Evolutionary conservation across 176 grass and related monocot genomes (phyloP).

Genomic region (Cocos nucifera): DNA sequence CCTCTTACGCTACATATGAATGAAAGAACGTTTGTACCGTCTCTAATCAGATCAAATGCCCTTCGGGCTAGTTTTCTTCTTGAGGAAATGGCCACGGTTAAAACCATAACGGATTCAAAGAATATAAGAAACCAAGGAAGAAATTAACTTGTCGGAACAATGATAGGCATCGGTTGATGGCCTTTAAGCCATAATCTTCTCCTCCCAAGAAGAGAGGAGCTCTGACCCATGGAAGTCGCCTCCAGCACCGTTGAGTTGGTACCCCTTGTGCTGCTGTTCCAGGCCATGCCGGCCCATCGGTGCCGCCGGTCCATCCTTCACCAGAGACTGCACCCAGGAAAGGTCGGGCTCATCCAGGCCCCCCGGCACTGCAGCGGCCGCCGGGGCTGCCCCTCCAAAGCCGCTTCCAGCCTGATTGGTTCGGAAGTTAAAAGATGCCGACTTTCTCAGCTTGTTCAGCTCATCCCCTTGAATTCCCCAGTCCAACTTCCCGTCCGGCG

Average conservation of each 20-base stretch:
- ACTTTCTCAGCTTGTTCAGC: slow-evolving; percentile 56
- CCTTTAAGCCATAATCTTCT: slow-evolving; percentile 57
- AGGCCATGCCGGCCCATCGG: slow-evolving; percentile 20
- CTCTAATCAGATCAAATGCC: slow-evolving; percentile 50
- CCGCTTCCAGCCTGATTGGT: neutral
- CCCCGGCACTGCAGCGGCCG: no score
- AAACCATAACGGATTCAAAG: slow-evolving; percentile 62
- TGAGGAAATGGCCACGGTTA: slow-evolving; percentile 35
- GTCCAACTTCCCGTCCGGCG: slow-evolving; percentile 19
- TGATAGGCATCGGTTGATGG: slow-evolving; percentile 1
- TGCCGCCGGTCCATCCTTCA: neutral
- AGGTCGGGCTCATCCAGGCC: no score
- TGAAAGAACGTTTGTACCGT: slow-evolving; percentile 35
- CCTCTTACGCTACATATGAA: slow-evolving; percentile 12
- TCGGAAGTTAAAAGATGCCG: slow-evolving; percentile 8
- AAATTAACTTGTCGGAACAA: slow-evolving; percentile 83
- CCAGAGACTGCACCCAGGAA: no score
- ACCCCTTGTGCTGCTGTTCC: slow-evolving; percentile 12
- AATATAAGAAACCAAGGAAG: slow-evolving; percentile 82
- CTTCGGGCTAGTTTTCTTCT: slow-evolving; percentile 60
- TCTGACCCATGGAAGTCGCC: neutral
- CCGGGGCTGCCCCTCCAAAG: no score
- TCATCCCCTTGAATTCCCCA: slow-evolving; percentile 40
- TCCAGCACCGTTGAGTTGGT: neutral
- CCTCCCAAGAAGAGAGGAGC: slow-evolving; percentile 29